Base-by-base conservation (phyloP, 2,329 filamentous ascomycete genomes). In the Trichoderma sp. region DNA sequence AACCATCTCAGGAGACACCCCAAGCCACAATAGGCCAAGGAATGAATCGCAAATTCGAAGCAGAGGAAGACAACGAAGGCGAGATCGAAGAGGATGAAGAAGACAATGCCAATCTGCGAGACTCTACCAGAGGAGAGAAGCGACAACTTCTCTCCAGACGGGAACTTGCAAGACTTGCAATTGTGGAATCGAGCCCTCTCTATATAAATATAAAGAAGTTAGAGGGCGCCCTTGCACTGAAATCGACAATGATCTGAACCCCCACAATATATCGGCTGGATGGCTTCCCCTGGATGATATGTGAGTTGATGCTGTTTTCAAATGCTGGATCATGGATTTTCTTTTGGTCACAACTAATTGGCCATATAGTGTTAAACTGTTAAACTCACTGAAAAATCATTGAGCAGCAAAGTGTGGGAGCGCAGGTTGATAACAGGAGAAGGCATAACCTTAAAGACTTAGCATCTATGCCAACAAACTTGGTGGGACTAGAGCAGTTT, bases 101-200 rank as follows among this genome's bases (percentile, higher is more conserved):
- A 6, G 50, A 45, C 5, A 56, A 50, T 10, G 17, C 29, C 27
- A 32, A 29, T 52, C 15, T 13, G 27, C 37, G 34, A 27, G 8
- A 35, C 5, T 32, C 52, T 13, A 15, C 19, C 25, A 37, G 2
- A 7, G 22, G 19, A 12, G 48, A 32, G 5, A 64, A 64, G 29
- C 60, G 34, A 19, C 52, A 48, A 32, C 13, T 27, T 67, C 57
- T 27, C 15, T 67, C 27, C 4, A 67, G n/a, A 52, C 42, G 1
- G 57, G 45, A 15, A 53, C 48, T 34, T 67, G 64, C 22, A 15
- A 67, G 25, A 67, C 64, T 25, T 67, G 64, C 17, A 63, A 67
- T 13, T 58, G 8, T n/a, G 57, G 45, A 15, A 25, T 15, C 25
- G 64, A 45, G 25, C 64, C 64, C 7, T 67, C 7, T 17, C 22